Conservation (phyloP, 2,329 filamentous ascomycete genomes). For the Talaromyces amestolkiae region DNA sequence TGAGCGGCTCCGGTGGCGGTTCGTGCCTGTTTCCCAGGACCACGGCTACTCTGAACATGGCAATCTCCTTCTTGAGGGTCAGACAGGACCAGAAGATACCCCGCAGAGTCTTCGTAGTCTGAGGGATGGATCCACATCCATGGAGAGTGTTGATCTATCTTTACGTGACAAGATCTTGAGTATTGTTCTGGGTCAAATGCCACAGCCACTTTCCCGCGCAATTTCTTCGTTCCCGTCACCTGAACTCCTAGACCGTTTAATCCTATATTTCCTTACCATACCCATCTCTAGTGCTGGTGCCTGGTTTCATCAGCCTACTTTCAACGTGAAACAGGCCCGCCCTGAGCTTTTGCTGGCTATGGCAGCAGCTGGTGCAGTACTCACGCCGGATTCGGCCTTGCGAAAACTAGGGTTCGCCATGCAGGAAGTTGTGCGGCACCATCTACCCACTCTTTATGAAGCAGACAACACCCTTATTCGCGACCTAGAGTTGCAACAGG, state of each 20-base stretch:
- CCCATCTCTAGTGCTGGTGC: background rate
- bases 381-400: conserved; percentile 33
- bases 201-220: background rate
- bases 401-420: conserved; percentile 39
- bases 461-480: conserved; percentile 33
- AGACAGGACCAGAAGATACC: background rate
- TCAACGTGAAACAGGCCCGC: conserved; percentile 31
- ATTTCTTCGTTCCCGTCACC: conserved; percentile 34
- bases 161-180: conserved; percentile 10
- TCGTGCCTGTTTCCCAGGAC: background rate
- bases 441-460: conserved; percentile 31
- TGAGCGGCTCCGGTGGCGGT: background rate
- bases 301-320: conserved; percentile 34
- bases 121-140: background rate
- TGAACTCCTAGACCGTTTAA: conserved; percentile 33
- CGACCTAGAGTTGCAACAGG: conserved; percentile 34
- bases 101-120: background rate
- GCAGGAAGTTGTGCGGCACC: conserved; percentile 34
- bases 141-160: conserved; percentile 1
- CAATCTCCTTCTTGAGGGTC: background rate
- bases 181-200: conserved; percentile 1
- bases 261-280: conserved; percentile 31
- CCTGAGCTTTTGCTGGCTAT: conserved; percentile 37
- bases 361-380: conserved; percentile 34
- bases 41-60: background rate